Conservation (phyloP, 768 basidiomycete genomes). For the Russula sp. region DNA sequence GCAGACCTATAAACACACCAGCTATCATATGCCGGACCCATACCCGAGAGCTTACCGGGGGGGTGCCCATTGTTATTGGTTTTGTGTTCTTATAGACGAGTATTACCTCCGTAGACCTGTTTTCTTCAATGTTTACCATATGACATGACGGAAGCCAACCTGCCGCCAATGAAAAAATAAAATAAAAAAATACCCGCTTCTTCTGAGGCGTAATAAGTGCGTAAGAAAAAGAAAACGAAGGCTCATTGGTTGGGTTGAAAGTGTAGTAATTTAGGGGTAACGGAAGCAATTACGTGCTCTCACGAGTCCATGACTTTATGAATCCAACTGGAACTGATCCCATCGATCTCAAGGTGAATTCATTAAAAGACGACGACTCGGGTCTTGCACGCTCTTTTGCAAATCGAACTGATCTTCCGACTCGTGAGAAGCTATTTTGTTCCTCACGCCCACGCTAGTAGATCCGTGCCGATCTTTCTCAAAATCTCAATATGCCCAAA, state of each 20-base stretch:
- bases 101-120: neutral
- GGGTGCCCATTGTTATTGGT: neutral
- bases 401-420: neutral
- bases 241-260: no score
- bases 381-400: neutral
- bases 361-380: no score
- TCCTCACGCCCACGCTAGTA: neutral
- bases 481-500: neutral
- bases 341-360: no score
- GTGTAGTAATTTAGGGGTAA: neutral
- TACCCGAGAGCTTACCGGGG: no score
- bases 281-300: neutral
- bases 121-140: neutral
- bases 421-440: neutral
- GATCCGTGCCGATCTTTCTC: neutral
- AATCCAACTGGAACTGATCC: no score
- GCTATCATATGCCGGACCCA: neutral
- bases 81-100: neutral
- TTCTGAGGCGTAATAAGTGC: conserved; percentile 19
- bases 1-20: neutral
- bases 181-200: neutral
- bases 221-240: neutral
- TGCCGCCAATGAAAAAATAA: neutral
- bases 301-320: no score
- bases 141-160: neutral